Evolutionary conservation across 2,329 filamentous ascomycete species (phyloP), one percentile per base, ranked within the genome.

Genomic region (Chrysosporium queenslandicum): DNA sequence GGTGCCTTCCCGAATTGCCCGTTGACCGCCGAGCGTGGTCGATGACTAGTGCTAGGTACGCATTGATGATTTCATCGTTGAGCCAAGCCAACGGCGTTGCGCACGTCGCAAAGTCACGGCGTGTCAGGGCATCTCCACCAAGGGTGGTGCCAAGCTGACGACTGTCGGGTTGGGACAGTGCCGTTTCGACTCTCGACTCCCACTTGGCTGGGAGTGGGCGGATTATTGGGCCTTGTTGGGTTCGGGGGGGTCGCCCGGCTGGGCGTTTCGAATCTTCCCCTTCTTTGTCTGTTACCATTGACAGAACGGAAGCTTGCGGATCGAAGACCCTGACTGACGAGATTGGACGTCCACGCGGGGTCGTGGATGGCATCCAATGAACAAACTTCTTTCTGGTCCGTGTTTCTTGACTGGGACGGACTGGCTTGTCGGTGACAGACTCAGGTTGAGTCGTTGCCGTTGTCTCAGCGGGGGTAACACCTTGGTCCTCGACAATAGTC

Each of bases 51-150:
- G 59, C 62, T 20, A 74, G 62, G 52, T 74, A 73, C 14, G 67
- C 65, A 54, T 74, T 74, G 56, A 74, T 72, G 1, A 73, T 64
- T 50, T 73, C 71, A 53, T 74, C 71, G 49, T 74, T 74, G 20
- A 74, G 60, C 71, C 71, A 74, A 1, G 63, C 64, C 55, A 62
- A 48, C 4, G 58, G 61, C 4, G 60, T 64, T 49, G 63, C 61
- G 52, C 69, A 71, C 1, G 67, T 69, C 1, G 61, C 57, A 40
- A 71, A 63, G 52, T 70, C 66, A 27, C 57, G 63, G 43, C 61
- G 62, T 30, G 61, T 70, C 27, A 71, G 50, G 9, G 64, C 60
- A 25, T 69, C 67, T n/a, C 68, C 69, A 16, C 61, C 56, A 4
- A 65, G 55, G 3, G 67, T 66, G 30, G 53, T 64, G 3, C 60